Conservation (phyloP, 1,284 basidiomycete species). For the Trametes versicolor region DNA sequence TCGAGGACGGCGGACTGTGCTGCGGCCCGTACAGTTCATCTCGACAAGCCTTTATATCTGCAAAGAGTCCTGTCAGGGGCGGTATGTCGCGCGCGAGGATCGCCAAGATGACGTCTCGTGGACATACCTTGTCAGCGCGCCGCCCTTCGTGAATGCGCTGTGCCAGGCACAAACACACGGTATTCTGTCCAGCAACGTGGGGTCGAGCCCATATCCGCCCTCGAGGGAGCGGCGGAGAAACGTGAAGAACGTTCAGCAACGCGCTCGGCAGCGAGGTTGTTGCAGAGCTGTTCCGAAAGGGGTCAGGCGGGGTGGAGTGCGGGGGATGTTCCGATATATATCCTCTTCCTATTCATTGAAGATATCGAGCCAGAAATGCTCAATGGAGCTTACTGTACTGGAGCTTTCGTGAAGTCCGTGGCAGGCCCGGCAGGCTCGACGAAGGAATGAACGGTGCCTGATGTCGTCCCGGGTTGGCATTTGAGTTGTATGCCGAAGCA, state of each 20-base stretch:
- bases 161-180: conserved; percentile 17
- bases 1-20: conserved; percentile 14
- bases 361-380: background rate
- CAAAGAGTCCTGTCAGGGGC: conserved; percentile 2
- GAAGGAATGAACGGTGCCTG: too few relatives aligned
- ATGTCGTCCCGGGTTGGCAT: too few relatives aligned
- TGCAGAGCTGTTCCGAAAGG: conserved; percentile 31
- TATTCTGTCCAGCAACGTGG: background rate
- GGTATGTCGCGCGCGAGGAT: background rate
- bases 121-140: background rate
- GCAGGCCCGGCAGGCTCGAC: too few relatives aligned
- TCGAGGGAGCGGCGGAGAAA: conserved; percentile 21
- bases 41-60: conserved; percentile 25
- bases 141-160: conserved; percentile 3
- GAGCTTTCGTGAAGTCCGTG: too few relatives aligned
- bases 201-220: background rate
- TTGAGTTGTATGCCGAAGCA: too few relatives aligned
- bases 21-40: background rate
- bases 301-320: conserved; percentile 21
- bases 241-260: background rate
- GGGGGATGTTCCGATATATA: conserved; percentile 24
- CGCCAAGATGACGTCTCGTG: conserved; percentile 26
- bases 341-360: conserved; percentile 18
- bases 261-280: conserved; percentile 29
- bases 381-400: background rate